Percentiles rank a stretch among this genome's conserved stretches.
Evolutionary conservation across 805 yeast species (phyloP).

Genomic region (Saccharomycopsis sp.): DNA sequence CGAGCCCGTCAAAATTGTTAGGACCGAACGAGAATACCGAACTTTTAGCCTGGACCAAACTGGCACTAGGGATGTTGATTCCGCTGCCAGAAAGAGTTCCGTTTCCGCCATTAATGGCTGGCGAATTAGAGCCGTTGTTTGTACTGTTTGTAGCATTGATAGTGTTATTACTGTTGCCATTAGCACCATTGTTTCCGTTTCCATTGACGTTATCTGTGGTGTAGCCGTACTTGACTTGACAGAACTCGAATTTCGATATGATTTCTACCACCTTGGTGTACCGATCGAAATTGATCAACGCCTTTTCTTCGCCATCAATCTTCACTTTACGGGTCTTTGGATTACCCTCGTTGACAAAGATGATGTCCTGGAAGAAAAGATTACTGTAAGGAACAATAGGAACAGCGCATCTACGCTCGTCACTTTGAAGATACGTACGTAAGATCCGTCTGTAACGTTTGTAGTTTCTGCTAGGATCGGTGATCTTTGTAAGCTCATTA

Average conservation of each 20-base stretch:
- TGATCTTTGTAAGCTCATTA: conserved; percentile 56
- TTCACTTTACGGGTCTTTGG: conserved; percentile 46
- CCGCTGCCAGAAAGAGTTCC: background rate
- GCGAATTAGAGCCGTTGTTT: background rate
- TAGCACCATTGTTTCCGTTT: conserved; percentile 9
- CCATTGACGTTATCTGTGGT: background rate
- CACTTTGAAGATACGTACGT: conserved; percentile 44
- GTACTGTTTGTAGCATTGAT: too few species aligned
- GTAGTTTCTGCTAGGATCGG: conserved; percentile 73
- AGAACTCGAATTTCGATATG: conserved; percentile 57
- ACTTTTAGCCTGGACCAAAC: conserved; percentile 11
- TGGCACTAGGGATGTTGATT: too few species aligned
- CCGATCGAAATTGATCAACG: conserved; percentile 65
- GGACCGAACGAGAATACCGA: conserved; percentile 21
- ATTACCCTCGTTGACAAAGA: conserved; percentile 80
- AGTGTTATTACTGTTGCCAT: conserved; percentile 22
- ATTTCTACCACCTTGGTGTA: conserved; percentile 60
- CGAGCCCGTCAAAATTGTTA: conserved; percentile 29
- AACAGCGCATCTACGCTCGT: conserved; percentile 31
- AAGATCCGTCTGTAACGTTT: conserved; percentile 60
- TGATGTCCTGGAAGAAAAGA: conserved; percentile 68
- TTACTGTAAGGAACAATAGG: conserved; percentile 76
- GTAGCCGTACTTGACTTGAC: conserved; percentile 51
- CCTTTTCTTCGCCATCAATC: conserved; percentile 44
- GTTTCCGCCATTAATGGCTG: background rate